These are phyloP conservation scores for Lepidium africanum DNA, from an alignment of 345 rosid species.

Conservation along the genomic window DNA sequence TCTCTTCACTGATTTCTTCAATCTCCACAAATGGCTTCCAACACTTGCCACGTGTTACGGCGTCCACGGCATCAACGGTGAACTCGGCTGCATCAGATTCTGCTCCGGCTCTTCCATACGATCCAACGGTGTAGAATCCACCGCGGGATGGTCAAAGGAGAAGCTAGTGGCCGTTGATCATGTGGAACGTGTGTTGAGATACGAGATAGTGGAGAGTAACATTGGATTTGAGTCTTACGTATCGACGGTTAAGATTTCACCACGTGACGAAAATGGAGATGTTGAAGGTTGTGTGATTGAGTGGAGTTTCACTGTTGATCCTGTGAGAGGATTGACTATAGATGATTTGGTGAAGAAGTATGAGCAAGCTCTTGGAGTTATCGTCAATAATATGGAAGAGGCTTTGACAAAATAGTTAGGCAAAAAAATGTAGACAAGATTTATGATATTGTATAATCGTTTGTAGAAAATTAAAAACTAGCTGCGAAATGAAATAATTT, in stretches of 20 bases:
- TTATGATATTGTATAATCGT: too few relatives aligned
- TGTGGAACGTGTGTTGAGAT: slow-evolving; percentile 19
- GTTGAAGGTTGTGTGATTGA: slow-evolving; percentile 45
- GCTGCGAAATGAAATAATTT: too few relatives aligned
- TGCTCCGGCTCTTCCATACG: slow-evolving; percentile 40
- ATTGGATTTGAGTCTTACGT: slow-evolving; percentile 50
- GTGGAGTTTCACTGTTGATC: slow-evolving; percentile 52
- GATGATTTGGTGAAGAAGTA: slow-evolving; percentile 33
- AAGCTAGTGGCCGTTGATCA: slow-evolving; percentile 40
- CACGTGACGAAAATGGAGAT: slow-evolving; percentile 1
- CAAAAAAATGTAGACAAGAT: too few relatives aligned
- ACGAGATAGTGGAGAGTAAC: slow-evolving; percentile 53
- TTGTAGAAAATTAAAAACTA: too few relatives aligned
- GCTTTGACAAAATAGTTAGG: neutral
- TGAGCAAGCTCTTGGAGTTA: slow-evolving; percentile 8
- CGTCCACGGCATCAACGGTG: slow-evolving; percentile 46
- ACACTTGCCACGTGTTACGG: slow-evolving; percentile 35
- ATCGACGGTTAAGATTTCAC: slow-evolving; percentile 38
- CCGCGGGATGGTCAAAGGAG: slow-evolving; percentile 45
- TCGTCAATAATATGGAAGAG: slow-evolving; percentile 23
- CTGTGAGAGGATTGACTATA: slow-evolving; percentile 40
- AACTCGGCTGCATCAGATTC: slow-evolving; percentile 52
- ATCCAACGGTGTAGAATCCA: neutral
- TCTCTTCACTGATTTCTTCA: slow-evolving; percentile 49
- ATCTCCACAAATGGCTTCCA: slow-evolving; percentile 43